Percentiles rank a stretch among this genome's conserved stretches.
Evolutionary conservation across 495 filamentous ascomycete genomes (phyloP).

Genomic region (Lasiosphaeris hirsuta): DNA sequence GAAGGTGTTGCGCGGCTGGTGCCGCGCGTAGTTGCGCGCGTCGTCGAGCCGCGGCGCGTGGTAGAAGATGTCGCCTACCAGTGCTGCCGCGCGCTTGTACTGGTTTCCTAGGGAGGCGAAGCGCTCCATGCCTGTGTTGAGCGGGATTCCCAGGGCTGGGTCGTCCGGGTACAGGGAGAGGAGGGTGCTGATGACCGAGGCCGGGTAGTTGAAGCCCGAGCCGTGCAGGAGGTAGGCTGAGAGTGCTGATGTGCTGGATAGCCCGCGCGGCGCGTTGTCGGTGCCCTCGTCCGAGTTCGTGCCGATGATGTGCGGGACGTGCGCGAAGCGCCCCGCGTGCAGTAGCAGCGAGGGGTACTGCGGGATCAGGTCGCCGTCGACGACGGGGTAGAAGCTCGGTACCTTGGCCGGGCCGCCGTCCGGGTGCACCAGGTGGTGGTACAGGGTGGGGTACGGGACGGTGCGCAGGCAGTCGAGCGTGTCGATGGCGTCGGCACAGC

Average conservation of each 20-base stretch:
- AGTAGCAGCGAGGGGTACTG: slow-evolving; percentile 30
- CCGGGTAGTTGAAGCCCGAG: slow-evolving; percentile 24
- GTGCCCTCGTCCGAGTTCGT: slow-evolving; percentile 63
- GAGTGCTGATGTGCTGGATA: slow-evolving; percentile 45
- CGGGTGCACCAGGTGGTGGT: slow-evolving; percentile 23
- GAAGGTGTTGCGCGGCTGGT: slow-evolving; percentile 22
- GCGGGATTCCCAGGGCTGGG: slow-evolving; percentile 29
- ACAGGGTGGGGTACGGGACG: slow-evolving; percentile 28
- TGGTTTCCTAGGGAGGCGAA: slow-evolving; percentile 30
- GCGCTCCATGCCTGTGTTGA: slow-evolving; percentile 28
- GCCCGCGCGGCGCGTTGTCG: slow-evolving; percentile 46
- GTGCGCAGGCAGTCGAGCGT: slow-evolving; percentile 44
- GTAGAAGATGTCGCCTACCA: slow-evolving; percentile 36
- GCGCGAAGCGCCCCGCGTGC: slow-evolving; percentile 43
- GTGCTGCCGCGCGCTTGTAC: slow-evolving; percentile 35
- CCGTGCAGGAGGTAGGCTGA: slow-evolving; percentile 25
- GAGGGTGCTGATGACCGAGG: slow-evolving; percentile 31
- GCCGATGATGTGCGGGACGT: slow-evolving; percentile 56
- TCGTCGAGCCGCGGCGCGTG: slow-evolving; percentile 33
- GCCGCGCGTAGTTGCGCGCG: slow-evolving; percentile 21
- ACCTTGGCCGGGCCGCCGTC: slow-evolving; percentile 10
- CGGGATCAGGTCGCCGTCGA: slow-evolving; percentile 52
- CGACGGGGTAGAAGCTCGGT: slow-evolving; percentile 40
- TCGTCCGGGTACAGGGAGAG: slow-evolving; percentile 37
- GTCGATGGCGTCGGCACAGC: slow-evolving; percentile 36